These are phyloP conservation scores for Elaeis oleifera DNA, from an alignment of 202 grass and related monocot species.

Conservation along the genomic window DNA sequence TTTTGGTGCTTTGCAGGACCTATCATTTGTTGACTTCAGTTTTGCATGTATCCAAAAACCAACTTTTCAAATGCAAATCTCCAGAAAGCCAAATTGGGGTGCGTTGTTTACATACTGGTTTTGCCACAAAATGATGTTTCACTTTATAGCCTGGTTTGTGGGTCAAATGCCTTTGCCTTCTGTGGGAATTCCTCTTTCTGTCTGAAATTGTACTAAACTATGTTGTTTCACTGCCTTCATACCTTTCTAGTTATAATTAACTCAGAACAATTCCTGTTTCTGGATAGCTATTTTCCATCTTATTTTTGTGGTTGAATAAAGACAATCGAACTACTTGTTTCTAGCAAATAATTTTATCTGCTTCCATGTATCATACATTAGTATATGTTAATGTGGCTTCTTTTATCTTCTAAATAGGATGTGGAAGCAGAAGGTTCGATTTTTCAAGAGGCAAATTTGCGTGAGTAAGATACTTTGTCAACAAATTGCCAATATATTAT, in stretches of 20 bases:
- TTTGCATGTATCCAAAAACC: constrained; percentile 63
- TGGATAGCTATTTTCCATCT: too few relatives aligned
- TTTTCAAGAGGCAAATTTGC: constrained; percentile 62
- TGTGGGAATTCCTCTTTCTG: too few relatives aligned
- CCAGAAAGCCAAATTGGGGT: constrained; percentile 90
- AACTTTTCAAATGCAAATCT: constrained; percentile 66
- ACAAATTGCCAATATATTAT: constrained; percentile 10
- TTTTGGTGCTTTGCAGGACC: constrained; percentile 40
- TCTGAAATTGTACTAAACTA: too few relatives aligned
- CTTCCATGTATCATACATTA: too few relatives aligned
- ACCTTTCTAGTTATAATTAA: too few relatives aligned
- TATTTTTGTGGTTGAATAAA: too few relatives aligned
- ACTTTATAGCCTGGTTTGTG: constrained; percentile 10
- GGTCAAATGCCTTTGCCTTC: not conserved
- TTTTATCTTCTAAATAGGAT: constrained; percentile 40
- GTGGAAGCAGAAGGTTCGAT: constrained; percentile 57
- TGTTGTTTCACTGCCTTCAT: too few relatives aligned
- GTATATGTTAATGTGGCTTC: too few relatives aligned
- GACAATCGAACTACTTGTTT: too few relatives aligned
- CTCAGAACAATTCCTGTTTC: too few relatives aligned
- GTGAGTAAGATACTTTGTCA: constrained; percentile 73
- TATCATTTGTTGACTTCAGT: constrained; percentile 78
- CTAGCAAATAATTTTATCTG: not conserved
- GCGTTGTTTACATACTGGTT: constrained; percentile 1
- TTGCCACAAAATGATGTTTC: not conserved